A percentile compares a stretch with the other conserved stretches of the same genome.
phyloP scores from a whole-genome alignment of 2,329 filamentous ascomycete genomes.

The Fusarium albosuccineum region DNA sequence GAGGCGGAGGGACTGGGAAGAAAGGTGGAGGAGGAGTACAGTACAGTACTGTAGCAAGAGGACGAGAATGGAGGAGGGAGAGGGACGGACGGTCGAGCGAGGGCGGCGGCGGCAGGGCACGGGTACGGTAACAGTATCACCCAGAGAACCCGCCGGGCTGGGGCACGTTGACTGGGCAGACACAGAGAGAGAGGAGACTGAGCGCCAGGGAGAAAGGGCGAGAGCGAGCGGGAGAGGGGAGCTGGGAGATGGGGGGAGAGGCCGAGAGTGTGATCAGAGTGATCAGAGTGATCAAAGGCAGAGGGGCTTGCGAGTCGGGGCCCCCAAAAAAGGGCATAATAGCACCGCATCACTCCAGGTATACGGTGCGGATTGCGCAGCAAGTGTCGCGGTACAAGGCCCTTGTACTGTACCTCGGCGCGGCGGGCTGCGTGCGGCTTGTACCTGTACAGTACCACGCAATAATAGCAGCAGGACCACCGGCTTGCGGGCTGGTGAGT shows the following conservation, averaged over 20 bases:
- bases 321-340: slow-evolving; percentile 20
- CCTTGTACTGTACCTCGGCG: slow-evolving; percentile 54
- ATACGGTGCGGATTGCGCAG: slow-evolving; percentile 51
- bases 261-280: slow-evolving; percentile 24
- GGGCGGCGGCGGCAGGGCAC: slow-evolving; percentile 19
- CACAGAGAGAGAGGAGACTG: neutral
- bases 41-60: no score
- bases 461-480: slow-evolving; percentile 45
- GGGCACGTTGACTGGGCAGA: slow-evolving; percentile 36
- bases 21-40: slow-evolving; percentile 13
- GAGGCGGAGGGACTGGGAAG: slow-evolving; percentile 35
- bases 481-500: slow-evolving; percentile 39
- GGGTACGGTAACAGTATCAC: slow-evolving; percentile 28
- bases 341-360: slow-evolving; percentile 43
- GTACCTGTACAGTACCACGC: slow-evolving; percentile 58
- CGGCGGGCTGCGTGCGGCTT: slow-evolving; percentile 47
- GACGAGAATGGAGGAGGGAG: slow-evolving; percentile 9
- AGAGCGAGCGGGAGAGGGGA: slow-evolving; percentile 10
- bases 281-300: slow-evolving; percentile 41
- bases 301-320: slow-evolving; percentile 44
- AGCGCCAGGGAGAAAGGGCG: slow-evolving; percentile 7
- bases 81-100: slow-evolving; percentile 14
- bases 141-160: slow-evolving; percentile 29
- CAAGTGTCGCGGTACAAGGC: slow-evolving; percentile 47
- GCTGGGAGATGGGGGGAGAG: slow-evolving; percentile 7